Conservation (phyloP, 768 basidiomycete species). For the Lanmaoa pseudosensibilis region DNA sequence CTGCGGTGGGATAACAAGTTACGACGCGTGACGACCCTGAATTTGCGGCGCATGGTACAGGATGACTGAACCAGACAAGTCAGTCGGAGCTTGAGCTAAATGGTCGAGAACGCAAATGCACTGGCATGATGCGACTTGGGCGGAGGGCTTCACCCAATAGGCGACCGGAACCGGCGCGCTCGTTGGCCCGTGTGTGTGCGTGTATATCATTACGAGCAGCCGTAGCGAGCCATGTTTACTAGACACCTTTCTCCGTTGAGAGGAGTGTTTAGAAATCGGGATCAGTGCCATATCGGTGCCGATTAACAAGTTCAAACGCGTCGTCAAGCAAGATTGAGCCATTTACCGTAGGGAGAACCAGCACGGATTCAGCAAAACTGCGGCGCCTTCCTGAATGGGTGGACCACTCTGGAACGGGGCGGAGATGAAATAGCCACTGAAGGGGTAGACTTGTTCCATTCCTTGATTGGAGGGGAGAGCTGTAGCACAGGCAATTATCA, state of each 20-base stretch:
- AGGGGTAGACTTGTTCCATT: slow-evolving; percentile 20
- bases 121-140: slow-evolving; percentile 27
- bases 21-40: slow-evolving; percentile 28
- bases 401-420: slow-evolving; percentile 13
- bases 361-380: slow-evolving; percentile 18
- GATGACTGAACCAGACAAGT: slow-evolving; percentile 6
- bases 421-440: slow-evolving; percentile 32
- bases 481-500: slow-evolving; percentile 11
- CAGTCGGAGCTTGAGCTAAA: slow-evolving; percentile 23
- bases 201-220: not conserved
- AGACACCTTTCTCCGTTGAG: not conserved
- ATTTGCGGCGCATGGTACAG: slow-evolving; percentile 10
- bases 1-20: slow-evolving; percentile 5
- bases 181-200: not conserved
- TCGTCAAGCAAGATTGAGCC: slow-evolving; percentile 8
- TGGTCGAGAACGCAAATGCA: slow-evolving; percentile 20
- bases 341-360: slow-evolving; percentile 28
- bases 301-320: slow-evolving; percentile 4
- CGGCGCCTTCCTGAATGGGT: slow-evolving; percentile 21
- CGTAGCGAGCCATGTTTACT: not conserved
- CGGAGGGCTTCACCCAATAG: slow-evolving; percentile 22
- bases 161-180: slow-evolving; percentile 13
- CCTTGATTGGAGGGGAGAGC: slow-evolving; percentile 9
- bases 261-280: slow-evolving; percentile 7
- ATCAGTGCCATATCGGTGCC: slow-evolving; percentile 24